Evolutionary conservation across 208 protist genomes (phyloP).

Genomic region (Trypanosomatidae sp.): DNA sequence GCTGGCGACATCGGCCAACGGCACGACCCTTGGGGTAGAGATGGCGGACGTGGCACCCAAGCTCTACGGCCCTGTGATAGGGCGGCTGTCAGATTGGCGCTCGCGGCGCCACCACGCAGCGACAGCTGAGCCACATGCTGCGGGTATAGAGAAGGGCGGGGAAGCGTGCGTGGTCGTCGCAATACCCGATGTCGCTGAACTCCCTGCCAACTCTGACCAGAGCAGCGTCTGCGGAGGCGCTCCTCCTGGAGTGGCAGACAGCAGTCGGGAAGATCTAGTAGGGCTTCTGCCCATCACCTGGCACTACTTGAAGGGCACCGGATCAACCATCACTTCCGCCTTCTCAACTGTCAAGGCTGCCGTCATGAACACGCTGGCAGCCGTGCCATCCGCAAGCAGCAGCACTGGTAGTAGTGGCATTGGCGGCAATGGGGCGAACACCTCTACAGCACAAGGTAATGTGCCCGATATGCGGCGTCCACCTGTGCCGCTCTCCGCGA

Average conservation of each 20-base stretch:
- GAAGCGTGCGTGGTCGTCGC: background rate
- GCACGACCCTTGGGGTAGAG: constrained; percentile 46
- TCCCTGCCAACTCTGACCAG: background rate
- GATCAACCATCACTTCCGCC: constrained; percentile 19
- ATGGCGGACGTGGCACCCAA: constrained; percentile 43
- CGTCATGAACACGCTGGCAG: constrained; percentile 4
- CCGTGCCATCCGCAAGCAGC: background rate
- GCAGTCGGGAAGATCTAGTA: constrained; percentile 11
- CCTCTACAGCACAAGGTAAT: background rate
- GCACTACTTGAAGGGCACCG: constrained; percentile 22
- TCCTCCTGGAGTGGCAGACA: background rate
- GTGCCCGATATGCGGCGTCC: background rate
- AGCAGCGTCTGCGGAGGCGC: background rate
- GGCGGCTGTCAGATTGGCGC: constrained; percentile 8
- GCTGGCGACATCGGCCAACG: constrained; percentile 45
- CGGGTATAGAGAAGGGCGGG: background rate
- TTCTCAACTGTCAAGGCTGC: constrained; percentile 8
- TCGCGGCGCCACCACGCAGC: background rate
- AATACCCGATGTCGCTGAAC: background rate
- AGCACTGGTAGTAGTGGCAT: background rate
- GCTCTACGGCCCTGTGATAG: constrained; percentile 24
- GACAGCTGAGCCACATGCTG: background rate
- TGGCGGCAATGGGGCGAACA: background rate
- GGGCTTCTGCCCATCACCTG: constrained; percentile 28
- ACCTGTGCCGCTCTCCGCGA: background rate